Evolutionary conservation across 495 filamentous ascomycete species (phyloP).

Genomic region (Xylaria curta): DNA sequence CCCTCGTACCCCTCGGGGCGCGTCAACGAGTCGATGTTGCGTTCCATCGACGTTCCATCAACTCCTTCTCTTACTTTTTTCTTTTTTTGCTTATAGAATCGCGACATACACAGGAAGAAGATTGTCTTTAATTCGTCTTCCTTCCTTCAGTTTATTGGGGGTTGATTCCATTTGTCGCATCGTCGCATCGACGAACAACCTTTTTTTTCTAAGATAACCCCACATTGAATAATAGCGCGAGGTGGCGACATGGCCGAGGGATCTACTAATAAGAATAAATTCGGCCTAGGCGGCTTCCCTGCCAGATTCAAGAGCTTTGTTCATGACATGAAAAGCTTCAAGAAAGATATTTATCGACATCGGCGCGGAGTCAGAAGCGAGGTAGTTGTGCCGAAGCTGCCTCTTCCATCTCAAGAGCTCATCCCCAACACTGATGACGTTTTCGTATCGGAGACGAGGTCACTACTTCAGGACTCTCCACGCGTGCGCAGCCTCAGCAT

Average conservation of each 20-base stretch:
- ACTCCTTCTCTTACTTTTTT: background rate
- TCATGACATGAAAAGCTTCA: slow-evolving; percentile 38
- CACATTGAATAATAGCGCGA: background rate
- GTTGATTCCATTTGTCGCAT: slow-evolving; percentile 14
- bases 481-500: slow-evolving; percentile 39
- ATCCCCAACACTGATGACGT: slow-evolving; percentile 13
- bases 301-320: slow-evolving; percentile 39
- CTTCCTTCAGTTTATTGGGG: background rate
- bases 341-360: slow-evolving; percentile 36
- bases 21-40: background rate
- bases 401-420: slow-evolving; percentile 8
- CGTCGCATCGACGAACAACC: background rate
- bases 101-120: background rate
- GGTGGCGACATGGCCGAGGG: slow-evolving; percentile 13
- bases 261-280: background rate
- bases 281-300: slow-evolving; percentile 28
- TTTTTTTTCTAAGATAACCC: background rate
- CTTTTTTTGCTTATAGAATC: background rate
- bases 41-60: background rate
- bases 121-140: background rate
- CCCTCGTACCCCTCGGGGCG: background rate
- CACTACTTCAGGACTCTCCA: slow-evolving; percentile 29
- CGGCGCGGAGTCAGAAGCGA: slow-evolving; percentile 30
- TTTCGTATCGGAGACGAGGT: slow-evolving; percentile 24
- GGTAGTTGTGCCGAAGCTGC: slow-evolving; percentile 23